Evolutionary conservation across 2,329 filamentous ascomycete genomes (phyloP).

Genomic region (Neofusicoccum kwambonambiense): DNA sequence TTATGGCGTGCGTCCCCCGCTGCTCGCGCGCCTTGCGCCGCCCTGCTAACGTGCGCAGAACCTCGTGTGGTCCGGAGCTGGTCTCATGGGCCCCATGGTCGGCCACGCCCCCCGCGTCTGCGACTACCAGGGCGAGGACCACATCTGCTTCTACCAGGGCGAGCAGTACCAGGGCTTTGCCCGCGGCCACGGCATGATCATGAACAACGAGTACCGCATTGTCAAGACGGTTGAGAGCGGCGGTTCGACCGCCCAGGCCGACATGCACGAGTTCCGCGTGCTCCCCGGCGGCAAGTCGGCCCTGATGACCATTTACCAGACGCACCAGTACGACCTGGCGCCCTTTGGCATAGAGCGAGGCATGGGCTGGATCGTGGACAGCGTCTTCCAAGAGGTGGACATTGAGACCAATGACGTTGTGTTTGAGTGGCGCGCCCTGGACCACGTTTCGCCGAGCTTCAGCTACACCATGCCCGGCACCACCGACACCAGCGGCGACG

Average conservation of each 20-base stretch:
- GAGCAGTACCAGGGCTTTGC: conserved; percentile 53
- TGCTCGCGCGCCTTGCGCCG: neutral
- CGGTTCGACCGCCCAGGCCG: conserved; percentile 43
- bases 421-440: conserved; percentile 60
- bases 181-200: conserved; percentile 52
- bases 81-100: conserved; percentile 50
- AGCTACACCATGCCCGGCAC: conserved; percentile 46
- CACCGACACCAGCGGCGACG: conserved; percentile 47
- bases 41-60: conserved; percentile 32
- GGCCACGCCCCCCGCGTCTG: conserved; percentile 51
- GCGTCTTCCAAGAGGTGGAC: conserved; percentile 55
- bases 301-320: conserved; percentile 40
- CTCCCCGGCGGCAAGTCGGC: conserved; percentile 45
- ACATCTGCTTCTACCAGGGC: conserved; percentile 55
- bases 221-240: conserved; percentile 47
- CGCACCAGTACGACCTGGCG: conserved; percentile 47
- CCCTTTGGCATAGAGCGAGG: conserved; percentile 40
- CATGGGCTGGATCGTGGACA: conserved; percentile 53
- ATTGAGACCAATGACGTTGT: conserved; percentile 55
- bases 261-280: conserved; percentile 55
- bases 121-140: conserved; percentile 47
- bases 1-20: conserved; percentile 38
- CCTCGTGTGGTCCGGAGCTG: conserved; percentile 48
- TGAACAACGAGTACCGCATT: conserved; percentile 51
- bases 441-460: conserved; percentile 55